phyloP scores from a whole-genome alignment of 208 protist species.

The Crithidia brevicula region DNA sequence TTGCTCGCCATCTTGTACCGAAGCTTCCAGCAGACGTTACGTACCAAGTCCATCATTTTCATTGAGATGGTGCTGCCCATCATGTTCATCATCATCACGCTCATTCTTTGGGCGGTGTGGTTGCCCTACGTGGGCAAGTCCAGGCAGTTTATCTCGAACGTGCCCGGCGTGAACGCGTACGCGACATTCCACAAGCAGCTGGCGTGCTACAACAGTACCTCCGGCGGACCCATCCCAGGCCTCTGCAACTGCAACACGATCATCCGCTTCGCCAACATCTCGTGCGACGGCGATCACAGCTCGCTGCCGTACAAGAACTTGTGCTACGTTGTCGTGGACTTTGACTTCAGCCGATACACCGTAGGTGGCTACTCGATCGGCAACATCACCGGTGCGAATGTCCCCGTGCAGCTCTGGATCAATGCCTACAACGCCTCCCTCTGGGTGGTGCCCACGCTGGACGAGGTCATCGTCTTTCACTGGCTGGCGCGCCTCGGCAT shows the following conservation, averaged over 20 bases:
- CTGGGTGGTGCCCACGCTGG: constrained; percentile 42
- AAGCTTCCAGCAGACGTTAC: constrained; percentile 33
- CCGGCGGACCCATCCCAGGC: constrained; percentile 20
- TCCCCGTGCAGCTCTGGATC: constrained; percentile 31
- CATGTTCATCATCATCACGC: constrained; percentile 38
- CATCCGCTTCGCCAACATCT: constrained; percentile 28
- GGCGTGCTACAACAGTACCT: constrained; percentile 25
- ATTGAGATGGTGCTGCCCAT: constrained; percentile 40
- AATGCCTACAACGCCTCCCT: constrained; percentile 27
- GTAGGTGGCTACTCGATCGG: constrained; percentile 22
- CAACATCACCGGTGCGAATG: constrained; percentile 34
- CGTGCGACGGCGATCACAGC: constrained; percentile 42
- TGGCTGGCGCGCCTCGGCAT: constrained; percentile 45
- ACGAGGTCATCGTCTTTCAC: constrained; percentile 54
- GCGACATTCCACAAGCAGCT: constrained; percentile 21
- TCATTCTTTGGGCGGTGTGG: constrained; percentile 46
- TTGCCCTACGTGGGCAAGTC: constrained; percentile 10
- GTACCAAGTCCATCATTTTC: constrained; percentile 24
- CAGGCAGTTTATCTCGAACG: constrained; percentile 37
- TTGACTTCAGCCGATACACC: constrained; percentile 13
- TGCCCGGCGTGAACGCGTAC: constrained; percentile 1
- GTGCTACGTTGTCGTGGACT: constrained; percentile 27
- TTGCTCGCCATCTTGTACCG: constrained; percentile 32
- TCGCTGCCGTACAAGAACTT: constrained; percentile 35
- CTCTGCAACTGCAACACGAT: constrained; percentile 35